Evolutionary conservation across 1,284 basidiomycete genomes (phyloP), one percentile per base, ranked within the genome.

Genomic region (Microbotryum intermedium): DNA sequence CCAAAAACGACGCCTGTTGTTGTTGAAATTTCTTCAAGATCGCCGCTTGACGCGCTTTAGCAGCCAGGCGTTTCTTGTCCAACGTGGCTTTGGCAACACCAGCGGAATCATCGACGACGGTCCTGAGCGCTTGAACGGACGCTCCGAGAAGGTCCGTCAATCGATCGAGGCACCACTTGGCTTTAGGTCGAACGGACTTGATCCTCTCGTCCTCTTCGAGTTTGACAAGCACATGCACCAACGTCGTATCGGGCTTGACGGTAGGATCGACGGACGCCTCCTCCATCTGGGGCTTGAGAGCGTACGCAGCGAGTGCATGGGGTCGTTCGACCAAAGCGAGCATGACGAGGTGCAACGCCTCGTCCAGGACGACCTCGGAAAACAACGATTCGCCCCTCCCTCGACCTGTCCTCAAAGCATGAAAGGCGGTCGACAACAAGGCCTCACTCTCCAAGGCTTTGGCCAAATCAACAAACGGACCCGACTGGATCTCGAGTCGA

Each of bases 1-100:
- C 67, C 21, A 70, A 50, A 71, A 95, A 93, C 63, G 82, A 86
- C 30, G 84, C 85, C 71, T 95, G 92, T 71, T 92, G 88, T 29
- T 85, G 85, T 68, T 90, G 90, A 82, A 95, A 95, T 75, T 92
- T 84, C 67, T 84, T 83, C 87, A 97, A 88, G 70, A 97, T 88
- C 0, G 87, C 86, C 61, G 86, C 86, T 73, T 95, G 87, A 34
- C 91, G 79, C 8, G 84, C 87, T 71, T 88, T 88, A 6, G 88
- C 90, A 6, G 88, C 87, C 25, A 79, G 79, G 71, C 88, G 87
- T 77, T 85, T 87, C 42, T 81, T 81, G 59, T 84, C 83, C 61
- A 83, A 83, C 1, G 81, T 74, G 34, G 28, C 48, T 21, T 58
- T 43, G 11, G 53, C 47, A 5, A 58, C 57, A 8, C 26, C 42